Evolutionary conservation across 352 stramenopile species (phyloP).

Genomic region (Phytophthora pinifolia): DNA sequence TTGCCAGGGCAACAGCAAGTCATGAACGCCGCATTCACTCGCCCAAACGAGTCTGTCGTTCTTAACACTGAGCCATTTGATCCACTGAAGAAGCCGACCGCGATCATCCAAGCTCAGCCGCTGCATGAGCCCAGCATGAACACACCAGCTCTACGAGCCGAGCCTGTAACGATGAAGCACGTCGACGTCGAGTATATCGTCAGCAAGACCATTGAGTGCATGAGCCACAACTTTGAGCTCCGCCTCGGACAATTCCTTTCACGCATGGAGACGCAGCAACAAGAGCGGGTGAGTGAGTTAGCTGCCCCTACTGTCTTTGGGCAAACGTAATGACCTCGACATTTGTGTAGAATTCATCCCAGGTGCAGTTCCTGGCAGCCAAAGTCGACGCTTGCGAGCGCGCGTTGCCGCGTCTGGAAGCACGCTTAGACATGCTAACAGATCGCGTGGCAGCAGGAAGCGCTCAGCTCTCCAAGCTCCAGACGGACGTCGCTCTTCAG

Average conservation of each 20-base stretch:
- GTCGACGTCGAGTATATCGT: conserved; percentile 66
- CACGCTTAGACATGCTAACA: conserved; percentile 57
- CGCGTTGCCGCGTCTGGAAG: conserved; percentile 58
- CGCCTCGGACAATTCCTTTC: conserved; percentile 53
- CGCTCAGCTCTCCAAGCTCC: conserved; percentile 46
- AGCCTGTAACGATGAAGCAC: conserved; percentile 32
- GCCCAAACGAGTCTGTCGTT: conserved; percentile 8
- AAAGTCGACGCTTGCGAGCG: conserved; percentile 67
- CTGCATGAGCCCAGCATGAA: conserved; percentile 8
- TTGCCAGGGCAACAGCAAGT: conserved; percentile 4
- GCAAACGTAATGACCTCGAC: too few species aligned
- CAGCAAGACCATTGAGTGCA: conserved; percentile 62
- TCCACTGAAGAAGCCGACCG: conserved; percentile 1
- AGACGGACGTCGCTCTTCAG: conserved; percentile 37
- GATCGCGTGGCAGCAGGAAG: conserved; percentile 48
- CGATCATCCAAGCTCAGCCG: conserved; percentile 16
- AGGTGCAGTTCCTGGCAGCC: conserved; percentile 52
- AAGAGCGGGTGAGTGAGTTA: conserved; percentile 39
- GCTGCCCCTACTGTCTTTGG: too few species aligned
- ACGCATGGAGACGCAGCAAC: conserved; percentile 61
- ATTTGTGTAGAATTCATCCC: conserved; percentile 36
- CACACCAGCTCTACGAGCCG: neutral
- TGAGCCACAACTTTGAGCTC: conserved; percentile 70
- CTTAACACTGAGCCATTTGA: conserved; percentile 11
- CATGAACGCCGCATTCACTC: conserved; percentile 1